phyloP scores from a whole-genome alignment of 345 rosid genomes.

The Dovyalis caffra region DNA sequence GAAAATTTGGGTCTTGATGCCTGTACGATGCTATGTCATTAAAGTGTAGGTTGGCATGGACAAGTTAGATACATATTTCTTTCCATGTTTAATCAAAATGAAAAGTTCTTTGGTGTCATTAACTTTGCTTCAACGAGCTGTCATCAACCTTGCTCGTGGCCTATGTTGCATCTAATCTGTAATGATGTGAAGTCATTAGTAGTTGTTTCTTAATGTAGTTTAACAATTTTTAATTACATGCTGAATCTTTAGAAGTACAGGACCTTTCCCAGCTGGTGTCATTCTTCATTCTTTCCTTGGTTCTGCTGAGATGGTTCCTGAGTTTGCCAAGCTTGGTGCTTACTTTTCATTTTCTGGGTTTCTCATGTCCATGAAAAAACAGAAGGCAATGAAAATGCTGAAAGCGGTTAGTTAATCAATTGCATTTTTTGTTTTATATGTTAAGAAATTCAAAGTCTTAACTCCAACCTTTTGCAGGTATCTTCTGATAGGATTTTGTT shows the following conservation, averaged over 20 bases:
- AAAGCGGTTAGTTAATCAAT: conserved; percentile 46
- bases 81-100: not conserved
- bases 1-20: too few relatives aligned
- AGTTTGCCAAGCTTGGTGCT: conserved; percentile 80
- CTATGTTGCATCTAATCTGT: not conserved
- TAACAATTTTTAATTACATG: not conserved
- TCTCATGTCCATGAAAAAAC: conserved; percentile 69
- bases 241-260: conserved; percentile 46
- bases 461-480: conserved; percentile 48
- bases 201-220: not conserved
- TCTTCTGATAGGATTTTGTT: conserved; percentile 75
- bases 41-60: not conserved
- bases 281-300: conserved; percentile 89
- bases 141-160: not conserved
- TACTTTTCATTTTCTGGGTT: conserved; percentile 93
- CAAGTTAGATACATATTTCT: not conserved
- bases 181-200: not conserved
- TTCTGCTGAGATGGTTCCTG: conserved; percentile 96
- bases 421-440: conserved; percentile 5
- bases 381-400: conserved; percentile 75
- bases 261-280: conserved; percentile 84
- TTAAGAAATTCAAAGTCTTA: conserved; percentile 6
- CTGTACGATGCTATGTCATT: too few relatives aligned
- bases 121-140: not conserved
- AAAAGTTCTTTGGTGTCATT: not conserved